These are phyloP conservation scores for Botrytis squamosa DNA, from an alignment of 2,329 filamentous ascomycete genomes.

Conservation along the genomic window DNA sequence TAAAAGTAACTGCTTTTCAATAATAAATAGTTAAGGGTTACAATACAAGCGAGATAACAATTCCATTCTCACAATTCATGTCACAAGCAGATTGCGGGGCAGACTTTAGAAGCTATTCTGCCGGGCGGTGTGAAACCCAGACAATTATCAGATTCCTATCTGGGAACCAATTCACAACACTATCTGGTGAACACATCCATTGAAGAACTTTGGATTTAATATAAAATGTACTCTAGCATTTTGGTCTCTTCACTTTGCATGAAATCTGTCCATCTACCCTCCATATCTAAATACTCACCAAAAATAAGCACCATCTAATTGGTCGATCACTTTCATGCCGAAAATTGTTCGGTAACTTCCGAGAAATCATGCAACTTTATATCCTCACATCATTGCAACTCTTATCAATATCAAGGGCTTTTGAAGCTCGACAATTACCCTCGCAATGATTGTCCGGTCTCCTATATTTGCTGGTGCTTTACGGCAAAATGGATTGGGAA, in stretches of 20 bases:
- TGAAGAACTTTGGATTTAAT: neutral
- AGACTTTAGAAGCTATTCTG: conserved; percentile 12
- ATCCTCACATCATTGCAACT: neutral
- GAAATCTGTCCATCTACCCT: too few relatives aligned
- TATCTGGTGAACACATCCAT: neutral
- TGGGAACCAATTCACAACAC: neutral
- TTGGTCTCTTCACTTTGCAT: neutral
- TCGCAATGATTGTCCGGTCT: conserved; percentile 23
- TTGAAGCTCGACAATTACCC: conserved; percentile 12
- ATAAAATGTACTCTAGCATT: neutral
- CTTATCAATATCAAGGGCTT: conserved; percentile 11
- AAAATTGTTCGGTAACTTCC: conserved; percentile 18
- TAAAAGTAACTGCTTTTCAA: neutral
- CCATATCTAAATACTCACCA: neutral
- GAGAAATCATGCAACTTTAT: conserved; percentile 12
- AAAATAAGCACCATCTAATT: conserved; percentile 17
- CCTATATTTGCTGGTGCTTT: conserved; percentile 3
- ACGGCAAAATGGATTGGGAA: conserved; percentile 14
- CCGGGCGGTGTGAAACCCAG: neutral
- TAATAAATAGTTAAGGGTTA: neutral
- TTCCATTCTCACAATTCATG: neutral
- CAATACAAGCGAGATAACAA: neutral
- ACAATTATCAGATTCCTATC: neutral
- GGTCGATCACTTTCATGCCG: conserved; percentile 5
- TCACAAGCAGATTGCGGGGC: neutral